These are phyloP conservation scores for Celoporthe dispersa DNA, from an alignment of 2,329 filamentous ascomycete species.

Conservation along the genomic window DNA sequence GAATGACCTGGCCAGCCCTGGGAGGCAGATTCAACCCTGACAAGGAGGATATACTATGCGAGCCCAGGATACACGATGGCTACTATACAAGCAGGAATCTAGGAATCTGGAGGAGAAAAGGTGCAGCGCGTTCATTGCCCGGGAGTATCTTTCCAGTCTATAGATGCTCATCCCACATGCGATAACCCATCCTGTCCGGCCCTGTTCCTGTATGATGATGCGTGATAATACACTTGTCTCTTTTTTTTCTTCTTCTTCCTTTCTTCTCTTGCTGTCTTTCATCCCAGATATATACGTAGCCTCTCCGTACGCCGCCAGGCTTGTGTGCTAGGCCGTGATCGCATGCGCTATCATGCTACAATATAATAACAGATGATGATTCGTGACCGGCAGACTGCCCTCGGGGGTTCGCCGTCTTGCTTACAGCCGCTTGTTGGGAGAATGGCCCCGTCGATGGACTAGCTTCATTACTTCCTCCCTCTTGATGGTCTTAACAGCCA, in stretches of 20 bases:
- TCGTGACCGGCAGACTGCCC: background rate
- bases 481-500: slow-evolving; percentile 91
- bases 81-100: background rate
- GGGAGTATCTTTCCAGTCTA: slow-evolving; percentile 6
- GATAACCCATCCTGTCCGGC: background rate
- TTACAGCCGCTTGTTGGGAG: background rate
- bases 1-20: too few relatives aligned
- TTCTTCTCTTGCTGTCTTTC: background rate
- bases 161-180: slow-evolving; percentile 4
- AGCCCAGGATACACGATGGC: background rate
- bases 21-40: too few relatives aligned
- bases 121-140: background rate
- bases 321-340: background rate
- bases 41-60: too few relatives aligned
- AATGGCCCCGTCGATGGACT: slow-evolving; percentile 13
- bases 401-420: background rate
- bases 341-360: background rate
- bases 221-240: slow-evolving; percentile 20
- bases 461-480: slow-evolving; percentile 71
- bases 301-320: background rate
- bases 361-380: background rate
- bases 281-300: background rate
- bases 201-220: slow-evolving; percentile 17
- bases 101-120: background rate
- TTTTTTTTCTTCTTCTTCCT: background rate